These are phyloP conservation scores for Mortierella sp. DNA, from an alignment of 371 early-diverging fungal species.

Conservation along the genomic window DNA sequence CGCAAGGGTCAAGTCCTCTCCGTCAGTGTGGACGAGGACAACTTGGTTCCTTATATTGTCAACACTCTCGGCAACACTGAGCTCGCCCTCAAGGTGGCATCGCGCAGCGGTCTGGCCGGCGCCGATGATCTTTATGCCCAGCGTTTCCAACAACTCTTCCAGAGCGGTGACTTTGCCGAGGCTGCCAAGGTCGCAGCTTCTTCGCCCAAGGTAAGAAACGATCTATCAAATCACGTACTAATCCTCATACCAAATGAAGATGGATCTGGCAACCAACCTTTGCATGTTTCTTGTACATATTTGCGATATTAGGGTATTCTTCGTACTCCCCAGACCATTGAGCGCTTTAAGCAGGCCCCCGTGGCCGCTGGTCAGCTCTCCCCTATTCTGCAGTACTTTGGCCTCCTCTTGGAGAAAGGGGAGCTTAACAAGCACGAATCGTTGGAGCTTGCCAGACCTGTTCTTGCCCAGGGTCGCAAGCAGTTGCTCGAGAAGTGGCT, in stretches of 20 bases:
- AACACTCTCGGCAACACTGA: conserved; percentile 89
- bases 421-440: conserved; percentile 95
- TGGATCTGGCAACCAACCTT: background rate
- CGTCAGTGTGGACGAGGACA: conserved; percentile 91
- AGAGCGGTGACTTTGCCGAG: conserved; percentile 83
- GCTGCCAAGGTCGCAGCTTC: conserved; percentile 97
- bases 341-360: conserved; percentile 91
- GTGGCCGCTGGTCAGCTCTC: conserved; percentile 87
- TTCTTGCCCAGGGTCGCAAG: conserved; percentile 94
- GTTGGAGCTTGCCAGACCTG: conserved; percentile 93
- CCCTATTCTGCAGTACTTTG: conserved; percentile 98
- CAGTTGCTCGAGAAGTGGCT: conserved; percentile 98
- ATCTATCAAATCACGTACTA: background rate
- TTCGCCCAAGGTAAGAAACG: conserved; percentile 81
- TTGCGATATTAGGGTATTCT: conserved; percentile 79
- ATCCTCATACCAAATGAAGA: too few relatives aligned
- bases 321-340: conserved; percentile 95
- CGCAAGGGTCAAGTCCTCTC: conserved; percentile 98
- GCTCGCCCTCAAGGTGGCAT: conserved; percentile 91
- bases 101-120: conserved; percentile 95
- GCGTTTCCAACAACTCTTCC: conserved; percentile 90
- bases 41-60: conserved; percentile 92
- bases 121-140: conserved; percentile 93
- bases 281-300: background rate
- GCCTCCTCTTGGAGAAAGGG: conserved; percentile 94